Evolutionary conservation across 768 basidiomycete genomes (phyloP).

Genomic region (Trametes elegans): DNA sequence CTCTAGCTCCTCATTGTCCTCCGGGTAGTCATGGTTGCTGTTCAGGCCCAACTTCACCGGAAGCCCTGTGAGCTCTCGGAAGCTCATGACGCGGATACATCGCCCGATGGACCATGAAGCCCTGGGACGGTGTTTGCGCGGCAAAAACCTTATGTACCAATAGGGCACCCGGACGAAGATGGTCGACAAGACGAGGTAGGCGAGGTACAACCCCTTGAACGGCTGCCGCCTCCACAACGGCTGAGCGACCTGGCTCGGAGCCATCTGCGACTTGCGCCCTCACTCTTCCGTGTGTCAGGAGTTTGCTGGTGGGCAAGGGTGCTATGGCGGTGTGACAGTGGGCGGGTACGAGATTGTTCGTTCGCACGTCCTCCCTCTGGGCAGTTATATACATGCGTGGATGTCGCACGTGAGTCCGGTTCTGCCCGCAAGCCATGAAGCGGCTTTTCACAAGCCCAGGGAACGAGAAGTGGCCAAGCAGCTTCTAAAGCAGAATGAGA

Average conservation of each 20-base stretch:
- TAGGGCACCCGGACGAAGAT: conserved; percentile 9
- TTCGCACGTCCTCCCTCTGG: not conserved
- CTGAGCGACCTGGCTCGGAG: not conserved
- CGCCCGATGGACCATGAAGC: conserved; percentile 12
- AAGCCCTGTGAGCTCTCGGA: not conserved
- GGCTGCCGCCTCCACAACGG: conserved; percentile 11
- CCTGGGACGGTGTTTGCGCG: conserved; percentile 4
- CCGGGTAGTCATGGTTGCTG: not conserved
- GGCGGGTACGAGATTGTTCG: too few species aligned
- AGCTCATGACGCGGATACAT: conserved; percentile 4
- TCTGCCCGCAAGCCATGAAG: not conserved
- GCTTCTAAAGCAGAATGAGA: not conserved
- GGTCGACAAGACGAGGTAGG: not conserved
- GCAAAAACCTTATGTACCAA: conserved; percentile 16
- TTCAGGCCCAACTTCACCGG: not conserved
- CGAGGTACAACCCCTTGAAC: conserved; percentile 17
- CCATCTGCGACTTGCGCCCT: too few species aligned
- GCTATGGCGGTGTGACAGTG: not conserved
- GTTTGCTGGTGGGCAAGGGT: too few species aligned
- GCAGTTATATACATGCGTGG: not conserved
- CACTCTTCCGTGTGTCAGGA: too few species aligned
- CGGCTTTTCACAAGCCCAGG: not conserved
- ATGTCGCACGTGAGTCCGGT: not conserved
- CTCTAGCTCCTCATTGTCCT: not conserved
- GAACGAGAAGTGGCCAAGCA: not conserved